Conservation (phyloP, 345 rosid genomes). For the Ceriops tagal region DNA sequence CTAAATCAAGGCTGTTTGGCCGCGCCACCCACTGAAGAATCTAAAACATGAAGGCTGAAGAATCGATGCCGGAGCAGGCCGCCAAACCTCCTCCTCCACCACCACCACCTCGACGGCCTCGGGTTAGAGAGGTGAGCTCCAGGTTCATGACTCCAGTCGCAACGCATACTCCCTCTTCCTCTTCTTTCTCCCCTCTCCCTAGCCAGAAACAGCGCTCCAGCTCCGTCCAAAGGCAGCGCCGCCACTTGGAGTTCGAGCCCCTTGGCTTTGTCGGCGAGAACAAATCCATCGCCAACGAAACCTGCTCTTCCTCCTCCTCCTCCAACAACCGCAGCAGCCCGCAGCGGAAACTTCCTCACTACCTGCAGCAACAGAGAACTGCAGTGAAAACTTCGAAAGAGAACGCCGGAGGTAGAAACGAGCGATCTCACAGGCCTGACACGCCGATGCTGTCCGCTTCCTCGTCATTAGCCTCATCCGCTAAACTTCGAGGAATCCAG, state of each 20-base stretch:
- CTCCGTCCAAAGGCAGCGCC: slow-evolving; percentile 52
- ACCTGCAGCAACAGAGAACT: neutral
- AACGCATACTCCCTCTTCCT: slow-evolving; percentile 7
- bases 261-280: neutral
- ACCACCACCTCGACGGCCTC: slow-evolving; percentile 13
- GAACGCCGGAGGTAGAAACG: slow-evolving; percentile 18
- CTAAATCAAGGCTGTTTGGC: too few species aligned
- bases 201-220: slow-evolving; percentile 33
- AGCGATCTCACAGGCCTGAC: slow-evolving; percentile 28
- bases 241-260: slow-evolving; percentile 31
- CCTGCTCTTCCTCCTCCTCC: slow-evolving; percentile 29
- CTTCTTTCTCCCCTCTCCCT: slow-evolving; percentile 20
- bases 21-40: too few species aligned
- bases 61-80: neutral
- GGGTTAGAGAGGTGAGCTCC: slow-evolving; percentile 21
- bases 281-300: neutral
- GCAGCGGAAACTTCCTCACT: neutral
- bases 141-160: slow-evolving; percentile 23
- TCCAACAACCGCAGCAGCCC: slow-evolving; percentile 10
- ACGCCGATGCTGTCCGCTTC: slow-evolving; percentile 24
- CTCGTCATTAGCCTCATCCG: slow-evolving; percentile 13
- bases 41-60: neutral
- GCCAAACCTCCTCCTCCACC: slow-evolving; percentile 1
- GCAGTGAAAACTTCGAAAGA: slow-evolving; percentile 31
- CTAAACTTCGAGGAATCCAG: slow-evolving; percentile 32